Percentiles rank a stretch among this genome's conserved stretches.
Conservation (phyloP, 306 rosid genomes). For the Cucumis cinereus region DNA sequence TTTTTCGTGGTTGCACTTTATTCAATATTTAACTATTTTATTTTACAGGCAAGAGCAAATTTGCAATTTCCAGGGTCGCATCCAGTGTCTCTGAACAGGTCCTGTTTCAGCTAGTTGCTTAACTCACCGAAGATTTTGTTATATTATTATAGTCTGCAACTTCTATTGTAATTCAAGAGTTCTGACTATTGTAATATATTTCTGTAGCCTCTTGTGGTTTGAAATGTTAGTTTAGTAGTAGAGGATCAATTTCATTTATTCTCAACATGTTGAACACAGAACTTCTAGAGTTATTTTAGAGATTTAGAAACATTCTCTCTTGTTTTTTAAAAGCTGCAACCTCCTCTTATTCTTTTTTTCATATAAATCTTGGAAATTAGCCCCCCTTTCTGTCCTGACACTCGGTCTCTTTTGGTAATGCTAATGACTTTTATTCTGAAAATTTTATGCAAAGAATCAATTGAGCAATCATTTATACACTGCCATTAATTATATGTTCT, state of each 20-base stretch:
- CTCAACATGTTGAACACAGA: neutral
- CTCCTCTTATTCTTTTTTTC: neutral
- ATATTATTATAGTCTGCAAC: neutral
- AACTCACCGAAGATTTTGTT: neutral
- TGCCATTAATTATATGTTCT: neutral
- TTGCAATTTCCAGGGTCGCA: conserved; percentile 89
- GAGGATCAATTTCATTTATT: neutral
- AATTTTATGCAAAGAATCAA: neutral
- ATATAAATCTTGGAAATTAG: neutral
- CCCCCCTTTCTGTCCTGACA: neutral
- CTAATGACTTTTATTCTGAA: neutral
- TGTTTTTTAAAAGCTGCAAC: neutral
- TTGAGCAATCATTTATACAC: neutral
- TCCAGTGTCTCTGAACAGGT: conserved; percentile 95
- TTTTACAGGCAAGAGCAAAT: conserved; percentile 64
- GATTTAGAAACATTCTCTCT: neutral
- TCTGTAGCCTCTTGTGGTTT: neutral
- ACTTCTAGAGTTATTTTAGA: neutral
- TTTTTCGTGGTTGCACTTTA: neutral
- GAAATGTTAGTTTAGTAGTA: neutral
- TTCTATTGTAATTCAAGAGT: neutral
- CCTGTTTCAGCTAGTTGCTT: neutral
- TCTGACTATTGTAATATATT: neutral
- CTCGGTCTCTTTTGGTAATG: neutral
- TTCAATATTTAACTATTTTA: conserved; percentile 10